Base-by-base conservation (phyloP, 73 alveolate species). In the Durusdinium trenchii region DNA sequence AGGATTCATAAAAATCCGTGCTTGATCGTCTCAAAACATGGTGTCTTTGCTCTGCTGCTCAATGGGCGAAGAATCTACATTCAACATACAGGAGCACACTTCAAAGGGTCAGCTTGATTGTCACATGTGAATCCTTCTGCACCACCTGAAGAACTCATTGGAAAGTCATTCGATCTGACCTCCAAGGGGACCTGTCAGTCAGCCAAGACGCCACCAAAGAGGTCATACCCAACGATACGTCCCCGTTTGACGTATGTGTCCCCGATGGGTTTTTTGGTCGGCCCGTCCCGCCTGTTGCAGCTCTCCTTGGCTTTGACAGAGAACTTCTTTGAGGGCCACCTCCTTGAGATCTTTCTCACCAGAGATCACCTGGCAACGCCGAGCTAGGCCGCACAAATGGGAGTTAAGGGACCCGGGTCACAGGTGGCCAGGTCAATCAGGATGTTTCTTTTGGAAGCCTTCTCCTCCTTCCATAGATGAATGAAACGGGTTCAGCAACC, bases 261-360 rank as follows among this genome's bases (percentile, higher is more conserved):
- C 78, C 32, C 76, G 32, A 62, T 62, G 76, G 14, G 32, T 62
- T 35, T 10, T 62, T 10, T 5, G 7, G 38, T 4, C 36, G 32
- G 4, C 43, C 18, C 32, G 28, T 3, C 79, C 51, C 47, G 93
- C 99, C 99, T 94, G 99, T 71, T 81, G 94, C 83, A 94, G 73
- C 99, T 94, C 99, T 1, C 93, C 48, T 28, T 94, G 94, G 67
- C 69, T 75, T 42, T 94, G 99, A 69, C 99, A 73, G 30, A 94
- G 99, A 48, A 94, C 99, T 67, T 94, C 99, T 61, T 94, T 75
- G 71, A 94, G 47, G 9, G 98, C 98, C 79, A 81, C 98, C 62
- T 93, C 98, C 46, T 81, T 81, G 50, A 81, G 48, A 28, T 48
- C 71, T 32, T 81, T 67, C 47, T 81, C 91, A 7, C 91, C 91